Base-by-base conservation (phyloP, 805 yeast species). In the Candida boidinii region DNA sequence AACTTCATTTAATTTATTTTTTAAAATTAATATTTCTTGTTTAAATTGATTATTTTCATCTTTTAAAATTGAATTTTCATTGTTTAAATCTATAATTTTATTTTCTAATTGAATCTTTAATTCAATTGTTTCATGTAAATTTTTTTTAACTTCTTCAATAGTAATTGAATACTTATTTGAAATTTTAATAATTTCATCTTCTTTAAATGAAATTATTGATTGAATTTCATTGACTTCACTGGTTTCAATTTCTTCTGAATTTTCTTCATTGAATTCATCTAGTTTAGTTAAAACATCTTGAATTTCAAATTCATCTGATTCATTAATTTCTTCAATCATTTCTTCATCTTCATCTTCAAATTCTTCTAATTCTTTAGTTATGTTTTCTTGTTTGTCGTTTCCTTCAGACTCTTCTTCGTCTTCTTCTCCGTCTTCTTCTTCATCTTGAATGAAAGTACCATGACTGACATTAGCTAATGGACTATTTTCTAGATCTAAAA, bases 391-490 rank as follows among this genome's bases (percentile, higher is more conserved):
- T 14, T 43, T 30, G 16, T 41, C 43, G 12, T 31, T 39, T 18
- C 45, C 38, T 7, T 49, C 48, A 19, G 35, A 38, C 23, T 48
- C 39, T 22, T 47, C 46, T 33, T 45, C 54, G 11, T 50, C 44
- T 31, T 50, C 53, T n/a, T n/a, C n/a, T 8, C 48, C 54, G 18
- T 45, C 50, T 10, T 43, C 48, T 30, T 38, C 36, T 19, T 36
- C 34, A 25, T 49, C 51, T 24, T 42, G 51, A 2, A 43, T 14
- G n/a, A 47, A 31, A 13, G 38, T 39, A 6, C 53, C 50, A 16
- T 46, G 49, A 33, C 57, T 52, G 15, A 53, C 49, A 29, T 52
- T 50, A 2, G 57, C 58, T 29, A 54, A 38, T 2, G 60, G 60
- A 28, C 57, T 51, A 21, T 51, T 46, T 26, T 41, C 33, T 5